These are phyloP conservation scores for Talaromyces sp. DNA, from an alignment of 2,329 filamentous ascomycete genomes.

Conservation along the genomic window DNA sequence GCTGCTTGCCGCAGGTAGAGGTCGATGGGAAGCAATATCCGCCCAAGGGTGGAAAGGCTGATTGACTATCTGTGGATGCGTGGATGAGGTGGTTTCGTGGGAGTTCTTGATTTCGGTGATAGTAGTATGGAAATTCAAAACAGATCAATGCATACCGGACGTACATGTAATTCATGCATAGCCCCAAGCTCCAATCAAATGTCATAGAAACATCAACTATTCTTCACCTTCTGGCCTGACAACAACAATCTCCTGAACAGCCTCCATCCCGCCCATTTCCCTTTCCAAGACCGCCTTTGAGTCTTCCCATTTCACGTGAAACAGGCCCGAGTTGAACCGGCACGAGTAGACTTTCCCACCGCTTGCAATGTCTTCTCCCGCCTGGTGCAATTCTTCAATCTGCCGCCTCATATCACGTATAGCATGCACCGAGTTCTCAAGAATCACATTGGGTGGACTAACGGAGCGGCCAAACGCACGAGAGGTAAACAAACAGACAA, in stretches of 20 bases:
- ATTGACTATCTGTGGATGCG: slow-evolving; percentile 3
- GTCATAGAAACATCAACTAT: not conserved
- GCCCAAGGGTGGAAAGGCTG: slow-evolving; percentile 6
- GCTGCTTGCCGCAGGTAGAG: slow-evolving; percentile 10
- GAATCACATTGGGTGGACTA: slow-evolving; percentile 37
- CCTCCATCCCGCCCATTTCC: slow-evolving; percentile 28
- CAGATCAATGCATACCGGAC: not conserved
- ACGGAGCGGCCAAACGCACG: slow-evolving; percentile 42
- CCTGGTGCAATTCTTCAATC: slow-evolving; percentile 28
- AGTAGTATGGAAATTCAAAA: not conserved
- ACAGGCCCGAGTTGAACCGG: slow-evolving; percentile 56
- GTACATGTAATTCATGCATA: not conserved
- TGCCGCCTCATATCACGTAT: slow-evolving; percentile 46
- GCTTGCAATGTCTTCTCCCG: slow-evolving; percentile 11
- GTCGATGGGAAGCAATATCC: slow-evolving; percentile 11
- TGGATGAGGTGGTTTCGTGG: not conserved
- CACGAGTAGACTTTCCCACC: slow-evolving; percentile 44
- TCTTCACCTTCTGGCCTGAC: slow-evolving; percentile 23
- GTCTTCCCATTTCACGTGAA: slow-evolving; percentile 51
- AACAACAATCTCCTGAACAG: slow-evolving; percentile 32
- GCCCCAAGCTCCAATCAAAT: too few species aligned
- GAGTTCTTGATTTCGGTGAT: not conserved
- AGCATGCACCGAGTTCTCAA: slow-evolving; percentile 46
- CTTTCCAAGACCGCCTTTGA: slow-evolving; percentile 43
- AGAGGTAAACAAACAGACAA: slow-evolving; percentile 58